Evolutionary conservation across 2,329 filamentous ascomycete genomes (phyloP).

Genomic region (Talaromyces amestolkiae): DNA sequence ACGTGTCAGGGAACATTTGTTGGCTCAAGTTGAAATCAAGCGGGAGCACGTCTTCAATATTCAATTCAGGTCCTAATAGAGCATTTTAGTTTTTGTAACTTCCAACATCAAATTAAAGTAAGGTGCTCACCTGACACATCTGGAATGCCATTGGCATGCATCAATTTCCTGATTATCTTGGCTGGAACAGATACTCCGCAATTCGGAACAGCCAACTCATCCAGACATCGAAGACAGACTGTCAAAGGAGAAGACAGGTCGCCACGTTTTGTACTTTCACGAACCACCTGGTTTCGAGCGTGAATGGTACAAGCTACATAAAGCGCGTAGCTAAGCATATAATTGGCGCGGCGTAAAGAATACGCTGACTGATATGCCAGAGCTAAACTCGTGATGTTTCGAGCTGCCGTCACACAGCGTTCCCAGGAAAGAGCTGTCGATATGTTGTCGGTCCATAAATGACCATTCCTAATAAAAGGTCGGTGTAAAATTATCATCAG

Average conservation of each 20-base stretch:
- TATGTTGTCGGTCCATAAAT: conserved; percentile 23
- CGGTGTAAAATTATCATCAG: conserved; percentile 48
- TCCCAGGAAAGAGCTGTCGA: conserved; percentile 30
- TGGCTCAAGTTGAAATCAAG: neutral
- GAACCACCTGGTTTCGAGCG: conserved; percentile 31
- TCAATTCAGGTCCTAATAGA: neutral
- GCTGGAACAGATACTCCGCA: conserved; percentile 14
- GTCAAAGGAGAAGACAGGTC: neutral
- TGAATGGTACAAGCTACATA: conserved; percentile 46
- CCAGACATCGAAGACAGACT: neutral
- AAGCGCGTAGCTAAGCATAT: conserved; percentile 44
- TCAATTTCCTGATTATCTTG: conserved; percentile 13
- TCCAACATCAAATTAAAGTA: neutral
- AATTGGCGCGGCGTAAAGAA: conserved; percentile 39
- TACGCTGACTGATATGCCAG: conserved; percentile 40
- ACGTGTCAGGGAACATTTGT: neutral
- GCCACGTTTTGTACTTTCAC: neutral
- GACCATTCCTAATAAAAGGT: conserved; percentile 41
- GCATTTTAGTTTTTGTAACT: neutral
- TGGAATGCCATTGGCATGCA: conserved; percentile 21
- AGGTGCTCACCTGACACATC: conserved; percentile 9
- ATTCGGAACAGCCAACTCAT: conserved; percentile 3
- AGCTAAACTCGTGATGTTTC: conserved; percentile 38
- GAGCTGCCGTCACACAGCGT: conserved; percentile 35
- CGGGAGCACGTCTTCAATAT: neutral